Conservation (phyloP, 441 rosid species). For the Euphorbia celastroides region DNA sequence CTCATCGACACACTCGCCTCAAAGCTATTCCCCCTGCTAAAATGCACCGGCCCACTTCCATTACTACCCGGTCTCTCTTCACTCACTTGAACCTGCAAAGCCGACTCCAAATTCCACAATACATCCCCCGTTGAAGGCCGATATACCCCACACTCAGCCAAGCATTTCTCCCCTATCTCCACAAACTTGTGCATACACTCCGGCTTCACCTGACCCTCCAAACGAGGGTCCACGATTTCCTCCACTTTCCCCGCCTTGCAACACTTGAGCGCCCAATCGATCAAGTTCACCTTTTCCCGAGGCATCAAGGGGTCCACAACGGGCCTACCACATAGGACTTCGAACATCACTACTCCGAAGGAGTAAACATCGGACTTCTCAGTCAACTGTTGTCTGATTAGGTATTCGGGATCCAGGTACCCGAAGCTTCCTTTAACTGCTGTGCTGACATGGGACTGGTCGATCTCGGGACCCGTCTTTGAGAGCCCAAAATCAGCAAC, state of each 20-base stretch:
- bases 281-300: conserved; percentile 57
- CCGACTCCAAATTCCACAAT: conserved; percentile 72
- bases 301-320: conserved; percentile 73
- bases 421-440: too few relatives aligned
- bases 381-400: too few relatives aligned
- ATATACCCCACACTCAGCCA: conserved; percentile 42
- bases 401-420: too few relatives aligned
- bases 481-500: conserved; percentile 90
- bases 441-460: conserved; percentile 82
- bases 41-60: conserved; percentile 7
- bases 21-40: conserved; percentile 17
- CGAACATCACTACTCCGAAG: conserved; percentile 86
- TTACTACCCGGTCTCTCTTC: conserved; percentile 29
- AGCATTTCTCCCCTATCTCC: conserved; percentile 73
- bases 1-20: conserved; percentile 33
- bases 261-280: conserved; percentile 59
- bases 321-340: conserved; percentile 66
- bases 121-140: conserved; percentile 81
- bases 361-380: too few relatives aligned
- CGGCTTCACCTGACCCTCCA: conserved; percentile 37
- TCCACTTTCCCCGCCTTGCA: conserved; percentile 37
- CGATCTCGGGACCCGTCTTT: conserved; percentile 68
- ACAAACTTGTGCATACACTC: conserved; percentile 54
- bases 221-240: conserved; percentile 45
- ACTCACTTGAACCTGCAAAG: conserved; percentile 48